Evolutionary conservation across 1,284 basidiomycete genomes (phyloP).

Genomic region (Tylopilus sp.): DNA sequence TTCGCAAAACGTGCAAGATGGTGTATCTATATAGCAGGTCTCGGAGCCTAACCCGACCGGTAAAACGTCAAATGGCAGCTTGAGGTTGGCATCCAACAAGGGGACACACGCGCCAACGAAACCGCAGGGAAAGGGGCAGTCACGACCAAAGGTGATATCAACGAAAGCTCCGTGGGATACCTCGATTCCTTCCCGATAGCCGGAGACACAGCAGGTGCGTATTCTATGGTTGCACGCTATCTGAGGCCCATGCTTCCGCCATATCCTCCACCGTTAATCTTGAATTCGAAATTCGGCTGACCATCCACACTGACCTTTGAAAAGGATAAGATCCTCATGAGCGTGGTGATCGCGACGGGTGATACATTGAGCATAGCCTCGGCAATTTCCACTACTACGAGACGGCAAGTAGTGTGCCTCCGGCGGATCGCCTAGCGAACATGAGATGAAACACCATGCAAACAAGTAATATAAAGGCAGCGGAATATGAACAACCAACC

Average conservation of each 20-base stretch:
- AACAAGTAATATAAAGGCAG: slow-evolving; percentile 5
- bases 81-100: slow-evolving; percentile 34
- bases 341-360: background rate
- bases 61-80: background rate
- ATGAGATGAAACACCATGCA: slow-evolving; percentile 3
- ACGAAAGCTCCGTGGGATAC: slow-evolving; percentile 32
- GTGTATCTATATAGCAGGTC: slow-evolving; percentile 38
- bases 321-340: background rate
- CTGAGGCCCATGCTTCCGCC: slow-evolving; percentile 17
- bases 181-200: background rate
- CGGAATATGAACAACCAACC: slow-evolving; percentile 5
- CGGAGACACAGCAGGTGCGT: background rate
- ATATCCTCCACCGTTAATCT: background rate
- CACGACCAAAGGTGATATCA: slow-evolving; percentile 39
- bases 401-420: background rate
- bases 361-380: slow-evolving; percentile 18
- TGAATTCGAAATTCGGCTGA: slow-evolving; percentile 11
- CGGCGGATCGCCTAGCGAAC: background rate
- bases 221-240: slow-evolving; percentile 40
- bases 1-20: slow-evolving; percentile 31
- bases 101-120: slow-evolving; percentile 39
- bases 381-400: slow-evolving; percentile 16
- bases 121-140: slow-evolving; percentile 42
- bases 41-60: slow-evolving; percentile 33
- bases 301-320: slow-evolving; percentile 5